phyloP scores from a whole-genome alignment of 148 eudicot species.

The Rhododendron williamsianum region DNA sequence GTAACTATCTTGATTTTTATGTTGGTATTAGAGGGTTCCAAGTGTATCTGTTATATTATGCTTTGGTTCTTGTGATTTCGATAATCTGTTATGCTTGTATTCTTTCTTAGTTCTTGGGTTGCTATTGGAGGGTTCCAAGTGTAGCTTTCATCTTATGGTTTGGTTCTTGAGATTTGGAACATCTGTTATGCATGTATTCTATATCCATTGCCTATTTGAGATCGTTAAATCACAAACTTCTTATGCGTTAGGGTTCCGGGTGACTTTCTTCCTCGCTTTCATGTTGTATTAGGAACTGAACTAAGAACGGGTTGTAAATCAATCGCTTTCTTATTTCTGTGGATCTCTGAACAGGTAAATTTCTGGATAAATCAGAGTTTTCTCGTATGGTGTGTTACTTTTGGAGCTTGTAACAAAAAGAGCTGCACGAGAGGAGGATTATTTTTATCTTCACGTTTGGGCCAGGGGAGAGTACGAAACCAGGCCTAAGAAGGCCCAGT shows the following conservation, averaged over 20 bases:
- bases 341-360: background rate
- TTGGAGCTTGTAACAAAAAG: background rate
- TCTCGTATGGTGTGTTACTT: background rate
- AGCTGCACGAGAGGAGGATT: background rate
- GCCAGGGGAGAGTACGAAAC: background rate
- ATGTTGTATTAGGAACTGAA: background rate
- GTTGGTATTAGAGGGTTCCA: background rate
- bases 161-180: background rate
- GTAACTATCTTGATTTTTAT: background rate
- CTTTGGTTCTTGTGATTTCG: background rate
- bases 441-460: background rate
- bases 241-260: background rate
- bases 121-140: background rate
- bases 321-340: background rate
- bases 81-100: too few relatives aligned
- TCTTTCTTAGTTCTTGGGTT: too few relatives aligned
- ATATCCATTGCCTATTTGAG: too few relatives aligned
- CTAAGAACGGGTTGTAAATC: background rate
- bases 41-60: too few relatives aligned
- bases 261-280: too few relatives aligned
- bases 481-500: background rate
- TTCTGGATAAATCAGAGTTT: background rate
- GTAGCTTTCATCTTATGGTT: background rate
- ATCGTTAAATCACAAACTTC: background rate
- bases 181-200: background rate